These are phyloP conservation scores for Acanthamoeba royreba DNA, from an alignment of 208 protist species.

Conservation along the genomic window DNA sequence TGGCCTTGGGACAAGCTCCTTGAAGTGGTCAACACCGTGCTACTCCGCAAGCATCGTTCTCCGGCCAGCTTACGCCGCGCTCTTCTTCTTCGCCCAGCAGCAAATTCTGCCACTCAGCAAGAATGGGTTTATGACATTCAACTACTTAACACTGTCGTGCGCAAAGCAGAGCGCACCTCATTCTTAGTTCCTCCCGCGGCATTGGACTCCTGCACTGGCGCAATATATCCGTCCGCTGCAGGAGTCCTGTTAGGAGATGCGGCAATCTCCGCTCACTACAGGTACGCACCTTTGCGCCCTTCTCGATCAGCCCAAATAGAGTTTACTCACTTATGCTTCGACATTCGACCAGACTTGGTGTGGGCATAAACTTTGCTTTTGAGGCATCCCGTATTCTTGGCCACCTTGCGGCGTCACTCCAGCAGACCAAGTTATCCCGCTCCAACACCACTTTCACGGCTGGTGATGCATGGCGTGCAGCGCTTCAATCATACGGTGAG, in stretches of 20 bases:
- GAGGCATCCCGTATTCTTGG: background rate
- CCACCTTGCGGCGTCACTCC: background rate
- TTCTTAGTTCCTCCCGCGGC: background rate
- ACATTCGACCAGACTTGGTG: background rate
- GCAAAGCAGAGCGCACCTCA: background rate
- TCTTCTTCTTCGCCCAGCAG: background rate
- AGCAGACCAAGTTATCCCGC: background rate
- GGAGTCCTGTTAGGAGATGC: background rate
- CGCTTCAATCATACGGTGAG: background rate
- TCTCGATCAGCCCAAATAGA: no score
- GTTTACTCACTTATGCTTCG: no score
- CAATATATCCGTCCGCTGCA: background rate
- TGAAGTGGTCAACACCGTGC: background rate
- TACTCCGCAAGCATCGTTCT: background rate
- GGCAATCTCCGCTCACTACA: background rate
- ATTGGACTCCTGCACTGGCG: no score
- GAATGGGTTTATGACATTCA: background rate
- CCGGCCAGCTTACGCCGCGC: background rate
- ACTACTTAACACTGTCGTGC: background rate
- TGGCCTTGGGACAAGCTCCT: background rate
- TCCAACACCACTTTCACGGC: background rate
- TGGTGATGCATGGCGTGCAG: no score
- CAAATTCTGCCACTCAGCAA: background rate
- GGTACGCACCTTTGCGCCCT: background rate
- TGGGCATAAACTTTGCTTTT: slow-evolving; percentile 9